Evolutionary conservation across 148 eudicot genomes (phyloP).

Genomic region (Fagopyrum homotropicum): DNA sequence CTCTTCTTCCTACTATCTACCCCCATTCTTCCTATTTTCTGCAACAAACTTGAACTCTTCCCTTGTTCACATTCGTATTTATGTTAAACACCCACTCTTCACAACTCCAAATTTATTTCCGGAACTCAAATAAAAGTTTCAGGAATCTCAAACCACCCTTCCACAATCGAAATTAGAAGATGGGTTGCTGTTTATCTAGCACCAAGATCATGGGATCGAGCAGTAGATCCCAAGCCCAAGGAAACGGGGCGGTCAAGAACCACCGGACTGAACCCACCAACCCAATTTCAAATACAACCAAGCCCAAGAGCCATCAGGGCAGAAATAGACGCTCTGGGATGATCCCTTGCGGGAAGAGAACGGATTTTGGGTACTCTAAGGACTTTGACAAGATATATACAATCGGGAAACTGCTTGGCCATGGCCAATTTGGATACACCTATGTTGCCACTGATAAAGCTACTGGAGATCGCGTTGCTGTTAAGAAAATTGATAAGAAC

Average conservation of each 20-base stretch:
- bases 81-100: neutral
- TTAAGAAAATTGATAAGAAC: slow-evolving; percentile 84
- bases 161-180: neutral
- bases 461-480: slow-evolving; percentile 94
- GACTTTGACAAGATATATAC: slow-evolving; percentile 60
- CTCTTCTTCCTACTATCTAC: neutral
- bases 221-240: slow-evolving; percentile 11
- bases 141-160: too few relatives aligned
- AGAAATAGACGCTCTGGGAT: slow-evolving; percentile 29
- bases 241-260: neutral
- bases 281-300: neutral
- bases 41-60: neutral
- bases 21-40: neutral
- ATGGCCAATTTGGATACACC: slow-evolving; percentile 97
- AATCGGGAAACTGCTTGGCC: slow-evolving; percentile 87
- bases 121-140: neutral
- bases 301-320: neutral
- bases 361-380: slow-evolving; percentile 87
- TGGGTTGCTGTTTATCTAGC: slow-evolving; percentile 18
- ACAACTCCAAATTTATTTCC: too few relatives aligned
- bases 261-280: slow-evolving; percentile 13
- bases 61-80: neutral
- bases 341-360: slow-evolving; percentile 66
- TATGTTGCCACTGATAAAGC: slow-evolving; percentile 75
- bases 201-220: slow-evolving; percentile 17